phyloP scores from a whole-genome alignment of 768 basidiomycete species.

The Macrolepiota fuliginosa region DNA sequence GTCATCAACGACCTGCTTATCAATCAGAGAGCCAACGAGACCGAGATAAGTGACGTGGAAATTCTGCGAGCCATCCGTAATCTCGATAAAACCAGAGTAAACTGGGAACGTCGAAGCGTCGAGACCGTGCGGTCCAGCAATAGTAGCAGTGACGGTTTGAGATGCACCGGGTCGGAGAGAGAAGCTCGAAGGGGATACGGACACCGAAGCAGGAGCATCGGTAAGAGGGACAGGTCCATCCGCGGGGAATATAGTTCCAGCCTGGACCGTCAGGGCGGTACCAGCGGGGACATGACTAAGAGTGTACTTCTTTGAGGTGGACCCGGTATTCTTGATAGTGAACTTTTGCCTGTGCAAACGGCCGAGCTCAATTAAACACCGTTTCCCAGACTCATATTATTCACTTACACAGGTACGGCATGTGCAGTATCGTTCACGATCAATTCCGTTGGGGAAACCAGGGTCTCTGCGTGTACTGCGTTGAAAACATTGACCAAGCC shows the following conservation, averaged over 20 bases:
- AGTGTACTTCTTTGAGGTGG: constrained; percentile 37
- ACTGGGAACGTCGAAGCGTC: constrained; percentile 47
- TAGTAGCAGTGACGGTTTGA: constrained; percentile 34
- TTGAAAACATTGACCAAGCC: constrained; percentile 53
- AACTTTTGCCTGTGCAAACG: constrained; percentile 35
- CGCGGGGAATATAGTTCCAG: constrained; percentile 33
- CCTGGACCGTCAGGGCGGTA: constrained; percentile 45
- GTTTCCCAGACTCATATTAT: neutral
- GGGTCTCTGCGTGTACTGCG: constrained; percentile 46
- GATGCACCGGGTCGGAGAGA: constrained; percentile 40
- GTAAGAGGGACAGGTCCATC: constrained; percentile 48
- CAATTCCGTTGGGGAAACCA: constrained; percentile 50
- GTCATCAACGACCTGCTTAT: constrained; percentile 49
- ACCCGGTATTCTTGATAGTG: constrained; percentile 47
- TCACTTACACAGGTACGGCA: constrained; percentile 37
- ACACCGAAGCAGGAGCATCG: constrained; percentile 39
- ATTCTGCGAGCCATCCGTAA: constrained; percentile 32
- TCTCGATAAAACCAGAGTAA: constrained; percentile 54
- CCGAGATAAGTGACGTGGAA: constrained; percentile 45
- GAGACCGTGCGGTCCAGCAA: constrained; percentile 41
- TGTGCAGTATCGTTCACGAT: constrained; percentile 60
- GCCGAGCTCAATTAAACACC: constrained; percentile 7
- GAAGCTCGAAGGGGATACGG: constrained; percentile 39
- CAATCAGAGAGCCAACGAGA: constrained; percentile 33
- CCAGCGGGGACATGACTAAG: constrained; percentile 57